Evolutionary conservation across 1,284 basidiomycete species (phyloP).

Genomic region (Phenoliferia sp.): DNA sequence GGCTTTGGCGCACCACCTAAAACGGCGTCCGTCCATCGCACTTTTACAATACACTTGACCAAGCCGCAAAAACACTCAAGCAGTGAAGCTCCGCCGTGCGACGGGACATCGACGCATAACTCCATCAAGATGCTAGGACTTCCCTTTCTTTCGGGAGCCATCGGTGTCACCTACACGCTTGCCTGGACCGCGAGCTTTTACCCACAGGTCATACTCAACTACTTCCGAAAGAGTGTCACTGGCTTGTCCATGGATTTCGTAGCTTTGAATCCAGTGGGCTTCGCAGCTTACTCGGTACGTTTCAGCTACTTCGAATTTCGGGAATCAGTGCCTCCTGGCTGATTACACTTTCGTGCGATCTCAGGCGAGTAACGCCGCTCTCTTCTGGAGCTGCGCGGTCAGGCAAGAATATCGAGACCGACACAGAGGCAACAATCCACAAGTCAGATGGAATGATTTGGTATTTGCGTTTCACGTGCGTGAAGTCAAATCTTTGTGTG

Average conservation of each 20-base stretch:
- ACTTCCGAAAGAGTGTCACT: conserved; percentile 41
- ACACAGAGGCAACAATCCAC: conserved; percentile 44
- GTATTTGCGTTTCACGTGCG: conserved; percentile 39
- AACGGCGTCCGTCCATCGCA: too few relatives aligned
- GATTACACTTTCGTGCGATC: background rate
- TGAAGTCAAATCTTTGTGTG: background rate
- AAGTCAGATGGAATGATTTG: conserved; percentile 45
- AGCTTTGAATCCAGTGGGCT: conserved; percentile 47
- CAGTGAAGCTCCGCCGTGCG: too few relatives aligned
- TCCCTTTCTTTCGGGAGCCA: background rate
- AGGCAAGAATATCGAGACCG: conserved; percentile 43
- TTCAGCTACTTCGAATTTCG: background rate
- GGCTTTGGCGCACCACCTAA: too few relatives aligned
- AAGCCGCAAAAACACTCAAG: too few relatives aligned
- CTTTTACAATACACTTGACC: too few relatives aligned
- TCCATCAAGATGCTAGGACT: background rate
- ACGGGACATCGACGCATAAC: too few relatives aligned
- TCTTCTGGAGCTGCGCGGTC: conserved; percentile 38
- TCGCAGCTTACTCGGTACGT: conserved; percentile 40
- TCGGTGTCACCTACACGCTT: background rate
- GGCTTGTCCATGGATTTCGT: conserved; percentile 48
- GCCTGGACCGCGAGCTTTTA: conserved; percentile 41
- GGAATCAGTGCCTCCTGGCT: background rate
- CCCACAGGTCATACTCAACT: conserved; percentile 47
- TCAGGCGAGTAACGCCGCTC: background rate